phyloP scores from a whole-genome alignment of 2,329 filamentous ascomycete species.

The Fusarium torreyae region DNA sequence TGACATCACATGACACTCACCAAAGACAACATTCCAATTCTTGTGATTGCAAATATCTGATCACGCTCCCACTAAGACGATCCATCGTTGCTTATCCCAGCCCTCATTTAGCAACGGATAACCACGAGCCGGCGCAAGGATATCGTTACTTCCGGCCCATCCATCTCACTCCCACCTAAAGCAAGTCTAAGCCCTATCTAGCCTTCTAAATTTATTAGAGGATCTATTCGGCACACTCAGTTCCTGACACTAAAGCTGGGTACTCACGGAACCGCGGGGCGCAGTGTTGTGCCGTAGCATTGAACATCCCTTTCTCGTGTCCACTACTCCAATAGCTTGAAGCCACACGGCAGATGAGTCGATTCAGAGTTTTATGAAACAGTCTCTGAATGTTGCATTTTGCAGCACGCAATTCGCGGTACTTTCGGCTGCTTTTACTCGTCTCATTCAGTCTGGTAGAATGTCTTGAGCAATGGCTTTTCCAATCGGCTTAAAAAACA shows the following conservation, averaged over 20 bases:
- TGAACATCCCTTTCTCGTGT: neutral
- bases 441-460: neutral
- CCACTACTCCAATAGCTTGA: conserved; percentile 8
- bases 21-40: neutral
- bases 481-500: neutral
- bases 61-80: neutral
- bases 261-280: conserved; percentile 7
- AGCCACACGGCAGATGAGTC: conserved; percentile 33
- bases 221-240: conserved; percentile 1
- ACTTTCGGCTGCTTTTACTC: neutral
- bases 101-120: conserved; percentile 24
- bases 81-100: conserved; percentile 4
- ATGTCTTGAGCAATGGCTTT: neutral
- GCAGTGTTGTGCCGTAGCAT: conserved; percentile 14
- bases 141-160: conserved; percentile 1
- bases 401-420: neutral
- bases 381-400: neutral
- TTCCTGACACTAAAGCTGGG: conserved; percentile 14
- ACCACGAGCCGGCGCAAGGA: neutral
- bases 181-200: conserved; percentile 30
- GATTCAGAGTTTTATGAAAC: conserved; percentile 12
- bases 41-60: neutral
- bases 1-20: neutral
- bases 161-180: neutral
- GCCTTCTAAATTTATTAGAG: neutral